A percentile compares a stretch with the other conserved stretches of the same genome.
Evolutionary conservation across 441 rosid genomes (phyloP).

Genomic region (Cnidoscolus chayamansa): DNA sequence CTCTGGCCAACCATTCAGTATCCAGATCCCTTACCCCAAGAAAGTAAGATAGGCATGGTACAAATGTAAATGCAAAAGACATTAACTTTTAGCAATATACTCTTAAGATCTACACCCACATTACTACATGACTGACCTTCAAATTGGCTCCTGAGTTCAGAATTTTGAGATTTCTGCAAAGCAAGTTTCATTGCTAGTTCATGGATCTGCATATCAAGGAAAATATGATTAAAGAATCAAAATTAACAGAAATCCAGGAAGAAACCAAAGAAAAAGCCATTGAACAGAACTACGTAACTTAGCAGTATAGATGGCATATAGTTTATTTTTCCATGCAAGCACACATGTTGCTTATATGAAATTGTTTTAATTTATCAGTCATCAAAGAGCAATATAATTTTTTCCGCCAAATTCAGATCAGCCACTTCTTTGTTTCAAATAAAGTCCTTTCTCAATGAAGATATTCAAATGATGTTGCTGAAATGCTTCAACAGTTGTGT

Average conservation of each 20-base stretch:
- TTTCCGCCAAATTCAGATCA: constrained; percentile 2
- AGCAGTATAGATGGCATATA: not conserved
- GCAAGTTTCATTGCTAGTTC: constrained; percentile 82
- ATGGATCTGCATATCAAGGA: constrained; percentile 58
- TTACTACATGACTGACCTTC: constrained; percentile 52
- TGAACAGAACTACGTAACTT: not conserved
- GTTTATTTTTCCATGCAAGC: not conserved
- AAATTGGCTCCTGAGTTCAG: constrained; percentile 80
- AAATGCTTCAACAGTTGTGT: not conserved
- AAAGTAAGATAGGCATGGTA: not conserved
- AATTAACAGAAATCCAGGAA: not conserved
- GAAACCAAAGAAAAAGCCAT: not conserved
- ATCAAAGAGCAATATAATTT: not conserved
- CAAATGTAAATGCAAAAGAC: not conserved
- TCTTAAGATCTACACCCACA: not conserved
- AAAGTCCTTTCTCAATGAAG: not conserved
- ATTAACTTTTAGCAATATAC: not conserved
- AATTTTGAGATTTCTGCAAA: constrained; percentile 77
- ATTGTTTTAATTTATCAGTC: not conserved
- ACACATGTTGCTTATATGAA: not conserved
- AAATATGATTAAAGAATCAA: constrained; percentile 5
- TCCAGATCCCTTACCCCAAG: not conserved
- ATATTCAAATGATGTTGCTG: not conserved
- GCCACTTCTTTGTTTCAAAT: constrained; percentile 3
- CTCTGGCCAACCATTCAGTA: not conserved